Base-by-base conservation (phyloP, 306 rosid genomes). In the Gynostemma pentaphyllum region DNA sequence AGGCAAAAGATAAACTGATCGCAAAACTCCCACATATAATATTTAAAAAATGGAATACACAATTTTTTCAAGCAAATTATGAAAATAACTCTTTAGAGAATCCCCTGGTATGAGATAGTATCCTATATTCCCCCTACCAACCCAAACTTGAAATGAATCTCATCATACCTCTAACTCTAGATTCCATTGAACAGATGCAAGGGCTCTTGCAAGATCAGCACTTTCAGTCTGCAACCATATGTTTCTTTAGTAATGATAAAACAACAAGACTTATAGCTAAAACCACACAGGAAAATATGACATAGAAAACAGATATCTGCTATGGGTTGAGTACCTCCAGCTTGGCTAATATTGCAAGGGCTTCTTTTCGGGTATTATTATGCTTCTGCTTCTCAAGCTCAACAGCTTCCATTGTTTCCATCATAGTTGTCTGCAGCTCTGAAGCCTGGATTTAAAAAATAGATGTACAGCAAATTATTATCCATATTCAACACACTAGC, bases 391-490 rank as follows among this genome's bases (percentile, higher is more conserved):
- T 88, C 82, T 92, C 99, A 61, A 86, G 73, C 55, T 94, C 99
- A 78, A 74, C 97, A 61, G 99, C 99, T 23, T 88, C 97, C 88
- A 94, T 87, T 59, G 95, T 94, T 78, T 88, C 99, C 95, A 94
- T 86, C 89, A 65, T 86, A 55, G 76, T 81, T 64, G 72, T 73
- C 87, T 94, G 97, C 75, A 94, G 83, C 79, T 79, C 78, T 40
- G 97, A 86, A 73, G 97, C 99, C 99, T 94, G 77, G 56, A 60
- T 70, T 63, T 62, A 55, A 28, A 74, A 32, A 70, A 42, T 50
- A 61, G 45, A 28, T 42, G 69, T 42, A 64, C 66, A 56, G 68
- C 60, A 50, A 32, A 52, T 49, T 61, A 45, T 24, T 41, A 24
- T 50, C 39, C 27, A 26, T 24, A 40, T 36, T 61, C 23, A 8